phyloP scores from a whole-genome alignment of 768 basidiomycete genomes.

The Leccinum disarticulatum region DNA sequence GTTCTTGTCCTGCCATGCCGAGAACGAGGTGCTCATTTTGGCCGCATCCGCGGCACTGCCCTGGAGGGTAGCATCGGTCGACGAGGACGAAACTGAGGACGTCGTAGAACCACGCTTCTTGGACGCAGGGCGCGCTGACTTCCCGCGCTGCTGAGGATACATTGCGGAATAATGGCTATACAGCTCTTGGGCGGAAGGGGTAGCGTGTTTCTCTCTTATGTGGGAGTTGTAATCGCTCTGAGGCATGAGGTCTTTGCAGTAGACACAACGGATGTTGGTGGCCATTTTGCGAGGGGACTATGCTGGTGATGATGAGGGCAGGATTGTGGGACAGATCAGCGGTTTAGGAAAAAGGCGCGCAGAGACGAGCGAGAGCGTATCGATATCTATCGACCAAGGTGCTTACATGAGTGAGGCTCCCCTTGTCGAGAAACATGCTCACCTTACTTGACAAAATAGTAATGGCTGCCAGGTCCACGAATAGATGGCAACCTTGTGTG shows the following conservation, averaged over 20 bases:
- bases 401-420: neutral
- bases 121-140: neutral
- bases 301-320: neutral
- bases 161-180: neutral
- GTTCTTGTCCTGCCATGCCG: constrained; percentile 19
- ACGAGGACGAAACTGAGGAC: neutral
- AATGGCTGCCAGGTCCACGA: neutral
- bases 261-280: constrained; percentile 8
- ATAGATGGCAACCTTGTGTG: neutral
- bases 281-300: constrained; percentile 4
- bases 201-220: constrained; percentile 10
- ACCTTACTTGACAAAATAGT: neutral
- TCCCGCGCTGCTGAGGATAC: neutral
- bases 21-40: constrained; percentile 18
- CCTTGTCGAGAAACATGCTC: neutral
- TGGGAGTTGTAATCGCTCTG: constrained; percentile 13
- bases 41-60: neutral
- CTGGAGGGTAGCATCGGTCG: constrained; percentile 2
- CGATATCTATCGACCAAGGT: neutral
- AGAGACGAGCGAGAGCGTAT: neutral
- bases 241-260: constrained; percentile 12
- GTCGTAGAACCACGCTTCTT: neutral
- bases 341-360: neutral
- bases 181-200: constrained; percentile 9
- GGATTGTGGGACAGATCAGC: neutral